Evolutionary conservation across 768 basidiomycete genomes (phyloP), one percentile per base, ranked within the genome.

Genomic region (Asterophora lycoperdoides): DNA sequence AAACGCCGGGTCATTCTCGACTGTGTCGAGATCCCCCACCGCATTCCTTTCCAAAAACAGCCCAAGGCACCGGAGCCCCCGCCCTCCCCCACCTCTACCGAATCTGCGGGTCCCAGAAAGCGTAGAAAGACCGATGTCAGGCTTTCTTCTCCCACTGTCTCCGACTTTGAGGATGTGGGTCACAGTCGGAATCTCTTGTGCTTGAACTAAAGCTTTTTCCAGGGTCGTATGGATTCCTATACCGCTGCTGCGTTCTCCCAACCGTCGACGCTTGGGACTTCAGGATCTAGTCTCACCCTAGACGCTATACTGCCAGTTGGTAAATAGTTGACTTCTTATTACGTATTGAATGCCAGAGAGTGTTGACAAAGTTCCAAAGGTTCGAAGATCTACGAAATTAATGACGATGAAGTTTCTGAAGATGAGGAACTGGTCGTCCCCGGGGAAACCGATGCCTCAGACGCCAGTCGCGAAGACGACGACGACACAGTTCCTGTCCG

Each of bases 401-500:
- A 46, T 9, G 58, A 62, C 15, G 64, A 69, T 40, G 68, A 70
- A 37, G 48, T 73, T 14, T 50, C 64, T 11, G 79, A 78, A 49
- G 71, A 69, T 6, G 63, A 64, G 10, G 60, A 71, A 39, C 53
- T 79, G 11, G 57, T 64, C n/a, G 58, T 81, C 20, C 64, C 65
- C 20, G 75, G 74, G 26, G 80, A 81, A 63, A 65, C 63, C 1
- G 47, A 55, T 20, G 50, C 52, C 3, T 49, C 53, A 6, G 62
- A 63, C 0, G 50, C 44, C 33, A 65, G 51, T 43, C 52, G 33
- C 28, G 41, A 36, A 44, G 53, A 56, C 41, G 41, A 36, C 45
- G 53, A 56, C 41, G 68, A 64, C 34, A 69, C 71, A 7, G 54
- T 84, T 28, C 86, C 86, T 11, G 68, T 88, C 37, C 77, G 86